Conservation (phyloP, 2,329 filamentous ascomycete species). For the Colletotrichum eremochloae region DNA sequence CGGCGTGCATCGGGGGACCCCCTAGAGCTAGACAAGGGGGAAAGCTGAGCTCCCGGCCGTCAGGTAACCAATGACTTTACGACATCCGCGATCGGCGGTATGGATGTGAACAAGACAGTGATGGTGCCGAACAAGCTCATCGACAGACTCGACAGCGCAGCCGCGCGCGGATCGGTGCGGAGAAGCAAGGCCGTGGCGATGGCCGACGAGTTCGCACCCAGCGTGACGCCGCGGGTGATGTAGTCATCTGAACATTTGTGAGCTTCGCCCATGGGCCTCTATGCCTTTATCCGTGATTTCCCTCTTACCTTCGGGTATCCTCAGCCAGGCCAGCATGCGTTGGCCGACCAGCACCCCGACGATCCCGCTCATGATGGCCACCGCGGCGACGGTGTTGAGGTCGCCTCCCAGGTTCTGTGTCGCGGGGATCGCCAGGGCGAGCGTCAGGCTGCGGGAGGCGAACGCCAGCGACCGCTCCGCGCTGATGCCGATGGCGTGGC, state of each 20-base stretch:
- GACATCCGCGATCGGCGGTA: constrained; percentile 64
- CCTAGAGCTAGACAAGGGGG: not conserved
- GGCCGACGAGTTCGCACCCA: constrained; percentile 72
- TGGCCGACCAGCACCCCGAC: constrained; percentile 68
- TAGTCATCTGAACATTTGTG: constrained; percentile 64
- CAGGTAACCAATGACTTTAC: constrained; percentile 60
- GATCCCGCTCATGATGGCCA: constrained; percentile 72
- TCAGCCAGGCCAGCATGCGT: constrained; percentile 61
- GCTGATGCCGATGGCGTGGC: constrained; percentile 67
- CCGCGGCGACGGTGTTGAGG: constrained; percentile 65
- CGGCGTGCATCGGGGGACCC: no score
- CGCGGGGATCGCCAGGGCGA: constrained; percentile 71
- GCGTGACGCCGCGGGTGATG: constrained; percentile 71
- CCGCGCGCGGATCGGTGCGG: constrained; percentile 68
- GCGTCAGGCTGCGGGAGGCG: constrained; percentile 67
- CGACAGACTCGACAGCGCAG: constrained; percentile 69
- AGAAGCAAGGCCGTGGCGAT: constrained; percentile 71
- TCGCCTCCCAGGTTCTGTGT: constrained; percentile 70
- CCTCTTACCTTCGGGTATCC: constrained; percentile 65
- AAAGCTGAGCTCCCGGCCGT: not conserved
- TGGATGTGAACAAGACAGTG: constrained; percentile 69
- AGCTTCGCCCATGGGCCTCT: not conserved
- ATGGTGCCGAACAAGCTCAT: constrained; percentile 74
- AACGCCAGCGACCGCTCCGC: constrained; percentile 67
- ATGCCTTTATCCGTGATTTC: rapidly evolving